Percentiles rank a stretch among this genome's conserved stretches.
phyloP scores from a whole-genome alignment of 1,284 basidiomycete genomes.

The Takashimella tepidaria region DNA sequence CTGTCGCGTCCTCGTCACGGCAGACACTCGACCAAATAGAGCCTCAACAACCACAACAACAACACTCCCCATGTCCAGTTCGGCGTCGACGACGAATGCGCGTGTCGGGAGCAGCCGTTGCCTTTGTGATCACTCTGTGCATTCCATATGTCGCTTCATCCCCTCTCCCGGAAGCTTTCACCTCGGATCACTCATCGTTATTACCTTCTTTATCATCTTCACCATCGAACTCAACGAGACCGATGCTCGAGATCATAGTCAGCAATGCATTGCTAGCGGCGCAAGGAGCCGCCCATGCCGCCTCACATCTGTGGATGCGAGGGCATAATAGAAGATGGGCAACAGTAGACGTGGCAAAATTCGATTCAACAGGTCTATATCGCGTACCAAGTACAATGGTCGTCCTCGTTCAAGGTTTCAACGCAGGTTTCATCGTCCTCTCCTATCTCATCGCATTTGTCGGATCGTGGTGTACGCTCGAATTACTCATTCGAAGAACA shows the following conservation, averaged over 20 bases:
- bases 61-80: not conserved
- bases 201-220: not conserved
- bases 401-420: constrained; percentile 37
- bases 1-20: constrained; percentile 3
- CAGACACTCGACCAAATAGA: no score
- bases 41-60: not conserved
- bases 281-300: not conserved
- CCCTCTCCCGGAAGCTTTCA: constrained; percentile 8
- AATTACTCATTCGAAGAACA: constrained; percentile 47
- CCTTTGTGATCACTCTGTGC: constrained; percentile 25
- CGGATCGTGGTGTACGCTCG: constrained; percentile 48
- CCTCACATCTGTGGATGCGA: not conserved
- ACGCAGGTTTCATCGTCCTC: constrained; percentile 46
- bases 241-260: not conserved
- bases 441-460: constrained; percentile 47
- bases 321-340: not conserved
- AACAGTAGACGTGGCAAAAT: constrained; percentile 1
- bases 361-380: not conserved
- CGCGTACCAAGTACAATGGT: constrained; percentile 9
- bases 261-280: not conserved
- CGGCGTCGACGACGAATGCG: not conserved
- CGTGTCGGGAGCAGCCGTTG: constrained; percentile 3
- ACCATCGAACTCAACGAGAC: not conserved
- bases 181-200: not conserved
- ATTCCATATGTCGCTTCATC: constrained; percentile 29